Evolutionary conservation across 305 asterid species (phyloP).

Genomic region (Nicotiana rustica): DNA sequence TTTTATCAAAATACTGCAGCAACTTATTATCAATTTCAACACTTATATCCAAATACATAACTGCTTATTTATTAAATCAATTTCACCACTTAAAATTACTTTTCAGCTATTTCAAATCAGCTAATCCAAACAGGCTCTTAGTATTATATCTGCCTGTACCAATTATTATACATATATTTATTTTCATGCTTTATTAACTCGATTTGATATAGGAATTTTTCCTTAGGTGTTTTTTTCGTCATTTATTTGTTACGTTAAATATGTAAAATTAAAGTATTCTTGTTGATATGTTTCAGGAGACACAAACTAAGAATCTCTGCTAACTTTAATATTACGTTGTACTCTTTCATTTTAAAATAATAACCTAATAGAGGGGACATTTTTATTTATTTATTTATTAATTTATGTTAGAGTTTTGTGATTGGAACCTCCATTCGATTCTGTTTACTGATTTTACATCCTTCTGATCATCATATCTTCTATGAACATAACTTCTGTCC

Average conservation of each 20-base stretch:
- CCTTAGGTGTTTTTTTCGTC: not conserved
- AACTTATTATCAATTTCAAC: no score
- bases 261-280: not conserved
- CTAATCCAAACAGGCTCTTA: no score
- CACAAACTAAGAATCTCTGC: not conserved
- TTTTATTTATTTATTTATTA: not conserved
- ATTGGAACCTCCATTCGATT: not conserved
- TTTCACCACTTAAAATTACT: no score
- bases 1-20: no score
- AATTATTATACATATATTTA: not conserved
- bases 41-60: no score
- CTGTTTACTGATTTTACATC: not conserved
- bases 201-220: not conserved
- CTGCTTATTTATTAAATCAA: no score
- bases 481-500: not conserved
- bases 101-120: no score
- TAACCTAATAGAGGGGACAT: not conserved
- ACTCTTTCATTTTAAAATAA: not conserved
- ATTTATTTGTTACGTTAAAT: not conserved
- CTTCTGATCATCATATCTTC: not conserved
- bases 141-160: not conserved
- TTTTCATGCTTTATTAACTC: no score
- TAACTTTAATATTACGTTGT: not conserved
- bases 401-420: not conserved
- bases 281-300: not conserved